Conservation (phyloP, 306 rosid species). For the Ormosia semicastrata region DNA sequence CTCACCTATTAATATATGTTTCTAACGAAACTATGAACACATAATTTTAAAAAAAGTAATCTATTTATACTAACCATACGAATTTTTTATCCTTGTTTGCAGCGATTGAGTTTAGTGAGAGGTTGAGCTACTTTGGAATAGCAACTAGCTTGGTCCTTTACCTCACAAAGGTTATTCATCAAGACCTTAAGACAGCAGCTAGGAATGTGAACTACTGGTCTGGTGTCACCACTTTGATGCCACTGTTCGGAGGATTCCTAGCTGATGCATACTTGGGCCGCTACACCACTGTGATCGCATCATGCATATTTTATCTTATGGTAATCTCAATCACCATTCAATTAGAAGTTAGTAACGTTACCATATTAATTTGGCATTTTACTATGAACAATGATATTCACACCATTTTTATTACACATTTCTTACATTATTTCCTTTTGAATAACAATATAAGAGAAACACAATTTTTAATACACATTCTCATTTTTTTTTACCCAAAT, state of each 20-base stretch:
- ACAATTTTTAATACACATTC: no score
- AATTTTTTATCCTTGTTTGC: not conserved
- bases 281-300: slow-evolving; percentile 58
- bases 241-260: slow-evolving; percentile 81
- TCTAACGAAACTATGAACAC: not conserved
- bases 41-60: not conserved
- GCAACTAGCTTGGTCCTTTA: slow-evolving; percentile 75
- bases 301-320: slow-evolving; percentile 69
- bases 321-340: slow-evolving; percentile 35
- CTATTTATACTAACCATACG: not conserved
- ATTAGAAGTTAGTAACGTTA: not conserved
- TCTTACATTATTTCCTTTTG: no score
- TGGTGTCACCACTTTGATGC: slow-evolving; percentile 93
- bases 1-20: no score
- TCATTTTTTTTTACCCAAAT: no score
- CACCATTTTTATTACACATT: no score
- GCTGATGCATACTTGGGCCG: slow-evolving; percentile 95
- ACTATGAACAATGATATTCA: no score
- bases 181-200: slow-evolving; percentile 82
- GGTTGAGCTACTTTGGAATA: slow-evolving; percentile 88
- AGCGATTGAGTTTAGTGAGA: slow-evolving; percentile 97
- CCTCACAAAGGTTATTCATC: slow-evolving; percentile 69
- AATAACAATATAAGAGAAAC: no score
- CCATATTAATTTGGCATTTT: not conserved
- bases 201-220: slow-evolving; percentile 84